phyloP scores from a whole-genome alignment of 176 grass and related monocot species.

The Oryza brachyantha region DNA sequence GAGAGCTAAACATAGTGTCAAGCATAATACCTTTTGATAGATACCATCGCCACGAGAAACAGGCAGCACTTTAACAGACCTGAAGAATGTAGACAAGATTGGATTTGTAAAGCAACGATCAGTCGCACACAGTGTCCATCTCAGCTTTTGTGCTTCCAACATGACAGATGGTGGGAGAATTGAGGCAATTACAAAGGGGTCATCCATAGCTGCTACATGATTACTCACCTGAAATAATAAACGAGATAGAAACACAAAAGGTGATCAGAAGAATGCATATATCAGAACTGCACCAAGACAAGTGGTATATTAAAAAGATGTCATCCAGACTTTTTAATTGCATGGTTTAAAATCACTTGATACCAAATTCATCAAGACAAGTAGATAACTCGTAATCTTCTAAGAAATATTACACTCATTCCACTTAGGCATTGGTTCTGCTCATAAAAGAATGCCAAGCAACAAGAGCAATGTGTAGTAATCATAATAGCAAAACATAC shows the following conservation, averaged over 20 bases:
- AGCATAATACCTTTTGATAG: conserved; percentile 76
- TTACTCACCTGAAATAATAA: conserved; percentile 77
- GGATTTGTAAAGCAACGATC: conserved; percentile 93
- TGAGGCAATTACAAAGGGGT: conserved; percentile 86
- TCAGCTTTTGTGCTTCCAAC: conserved; percentile 72
- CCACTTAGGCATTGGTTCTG: background rate
- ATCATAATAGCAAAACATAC: conserved; percentile 25
- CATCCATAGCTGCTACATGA: conserved; percentile 93
- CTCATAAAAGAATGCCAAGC: background rate
- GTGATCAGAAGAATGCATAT: background rate
- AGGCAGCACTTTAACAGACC: conserved; percentile 87
- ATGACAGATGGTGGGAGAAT: conserved; percentile 75
- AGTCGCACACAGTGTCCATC: conserved; percentile 94
- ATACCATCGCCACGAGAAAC: conserved; percentile 89
- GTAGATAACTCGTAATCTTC: background rate
- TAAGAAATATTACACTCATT: background rate
- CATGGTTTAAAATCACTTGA: background rate
- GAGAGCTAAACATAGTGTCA: background rate
- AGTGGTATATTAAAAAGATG: background rate
- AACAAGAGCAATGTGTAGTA: background rate
- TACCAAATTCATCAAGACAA: background rate
- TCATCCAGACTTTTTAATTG: background rate
- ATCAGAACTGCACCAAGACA: background rate
- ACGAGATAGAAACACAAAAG: background rate
- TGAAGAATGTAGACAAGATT: conserved; percentile 77